A percentile compares a stretch with the other conserved stretches of the same genome.
These are phyloP conservation scores for Ceratorhiza oryzae-sativae DNA, from an alignment of 1,284 basidiomycete genomes.

Conservation along the genomic window DNA sequence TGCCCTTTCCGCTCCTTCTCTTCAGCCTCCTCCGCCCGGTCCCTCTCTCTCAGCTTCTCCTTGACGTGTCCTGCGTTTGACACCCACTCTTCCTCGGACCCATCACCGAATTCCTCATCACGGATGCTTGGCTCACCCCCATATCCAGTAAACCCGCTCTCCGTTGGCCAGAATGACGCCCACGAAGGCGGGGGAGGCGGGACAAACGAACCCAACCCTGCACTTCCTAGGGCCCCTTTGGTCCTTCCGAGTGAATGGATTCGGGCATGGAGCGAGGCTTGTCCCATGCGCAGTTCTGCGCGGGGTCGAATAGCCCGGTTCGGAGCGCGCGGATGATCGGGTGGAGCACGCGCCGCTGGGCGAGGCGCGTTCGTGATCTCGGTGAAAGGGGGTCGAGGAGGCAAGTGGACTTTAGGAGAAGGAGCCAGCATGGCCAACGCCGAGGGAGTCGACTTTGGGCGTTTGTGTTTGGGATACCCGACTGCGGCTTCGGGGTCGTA, in stretches of 20 bases:
- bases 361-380: not conserved
- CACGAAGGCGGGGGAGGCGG: slow-evolving; percentile 32
- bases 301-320: slow-evolving; percentile 20
- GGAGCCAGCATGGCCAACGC: slow-evolving; percentile 1
- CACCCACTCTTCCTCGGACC: not conserved
- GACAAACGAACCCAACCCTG: slow-evolving; percentile 21
- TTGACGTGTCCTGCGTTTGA: not conserved
- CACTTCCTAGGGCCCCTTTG: not conserved
- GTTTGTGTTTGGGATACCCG: not conserved
- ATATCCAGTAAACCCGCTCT: slow-evolving; percentile 28
- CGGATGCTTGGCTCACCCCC: slow-evolving; percentile 29
- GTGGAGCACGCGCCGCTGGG: not conserved
- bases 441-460: not conserved
- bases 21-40: not conserved
- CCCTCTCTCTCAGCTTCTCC: not conserved
- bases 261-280: slow-evolving; percentile 8
- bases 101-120: slow-evolving; percentile 30
- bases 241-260: not conserved
- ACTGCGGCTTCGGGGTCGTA: slow-evolving; percentile 12
- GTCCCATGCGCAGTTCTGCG: slow-evolving; percentile 17
- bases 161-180: slow-evolving; percentile 35
- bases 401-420: not conserved
- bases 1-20: not conserved
- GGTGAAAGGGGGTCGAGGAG: not conserved
- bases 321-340: not conserved